These are phyloP conservation scores for Mrakia frigida DNA, from an alignment of 768 basidiomycete species.

Conservation along the genomic window DNA sequence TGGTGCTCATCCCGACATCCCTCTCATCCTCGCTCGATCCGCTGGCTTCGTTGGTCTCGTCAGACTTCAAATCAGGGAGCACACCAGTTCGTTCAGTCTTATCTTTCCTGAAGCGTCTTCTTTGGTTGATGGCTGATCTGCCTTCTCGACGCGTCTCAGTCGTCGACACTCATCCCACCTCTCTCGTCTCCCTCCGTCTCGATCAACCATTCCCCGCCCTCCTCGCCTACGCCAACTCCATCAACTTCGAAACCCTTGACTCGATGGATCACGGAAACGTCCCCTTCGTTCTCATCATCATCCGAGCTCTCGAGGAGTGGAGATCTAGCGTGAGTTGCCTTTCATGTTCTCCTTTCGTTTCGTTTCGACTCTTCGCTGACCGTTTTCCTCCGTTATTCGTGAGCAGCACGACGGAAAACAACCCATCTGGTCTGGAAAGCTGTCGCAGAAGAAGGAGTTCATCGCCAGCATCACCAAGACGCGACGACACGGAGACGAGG, in stretches of 20 bases:
- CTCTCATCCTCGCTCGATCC: slow-evolving; percentile 72
- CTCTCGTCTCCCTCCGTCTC: slow-evolving; percentile 68
- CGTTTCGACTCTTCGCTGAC: background rate
- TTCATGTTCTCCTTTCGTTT: background rate
- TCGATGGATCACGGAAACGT: slow-evolving; percentile 83
- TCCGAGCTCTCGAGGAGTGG: slow-evolving; percentile 78
- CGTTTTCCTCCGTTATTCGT: background rate
- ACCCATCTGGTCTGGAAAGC: slow-evolving; percentile 48
- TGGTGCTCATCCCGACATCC: slow-evolving; percentile 44
- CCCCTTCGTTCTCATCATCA: slow-evolving; percentile 83
- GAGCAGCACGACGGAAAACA: slow-evolving; percentile 61
- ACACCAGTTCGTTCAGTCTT: slow-evolving; percentile 61
- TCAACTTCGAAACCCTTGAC: slow-evolving; percentile 76
- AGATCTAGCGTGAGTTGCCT: slow-evolving; percentile 57
- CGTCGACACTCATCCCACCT: slow-evolving; percentile 72
- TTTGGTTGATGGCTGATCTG: background rate
- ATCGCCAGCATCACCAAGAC: slow-evolving; percentile 60
- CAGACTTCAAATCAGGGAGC: slow-evolving; percentile 81
- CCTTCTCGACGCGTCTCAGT: slow-evolving; percentile 50
- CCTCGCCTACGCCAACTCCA: slow-evolving; percentile 60
- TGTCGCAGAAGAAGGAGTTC: slow-evolving; percentile 69
- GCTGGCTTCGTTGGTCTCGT: slow-evolving; percentile 88
- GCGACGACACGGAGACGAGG: slow-evolving; percentile 65
- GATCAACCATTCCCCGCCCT: slow-evolving; percentile 83
- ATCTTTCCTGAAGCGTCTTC: background rate